Evolutionary conservation across 768 basidiomycete genomes (phyloP), one percentile per base, ranked within the genome.

Genomic region (Russula earlei): DNA sequence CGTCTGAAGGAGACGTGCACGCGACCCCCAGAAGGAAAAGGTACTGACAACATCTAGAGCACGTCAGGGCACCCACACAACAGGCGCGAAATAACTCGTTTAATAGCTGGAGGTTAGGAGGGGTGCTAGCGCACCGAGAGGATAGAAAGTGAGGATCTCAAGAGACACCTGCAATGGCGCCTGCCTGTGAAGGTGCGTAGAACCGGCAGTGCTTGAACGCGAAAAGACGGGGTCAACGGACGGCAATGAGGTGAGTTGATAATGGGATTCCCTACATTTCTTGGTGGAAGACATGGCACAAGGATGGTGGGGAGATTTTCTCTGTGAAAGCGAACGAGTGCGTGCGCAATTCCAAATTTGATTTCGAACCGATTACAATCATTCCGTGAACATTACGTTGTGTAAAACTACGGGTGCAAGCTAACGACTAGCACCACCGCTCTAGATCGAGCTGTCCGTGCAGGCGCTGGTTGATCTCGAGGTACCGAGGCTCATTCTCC

Each of bases 111-210:
- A 24, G 22, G 11, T 37, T 50, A 47, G 49, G 14, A 36, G 49
- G 58, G 37, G 31, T 42, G 37, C 19, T 8, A 11, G 66, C 84
- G 65, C 66, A 91, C 89, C 91, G 59, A 94, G 83, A 55, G 92
- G 91, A 63, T 92, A 94, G 67, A 93, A 90, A 4, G 87, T 87
- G 56, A 87, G 70, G 60, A 87, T 87, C 67, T 86, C 84, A 4
- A n/a, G 86, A 85, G 60, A 90, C 81, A 54, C 95, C 95, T 60
- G 96, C 96, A 64, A 98, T 93, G 5, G 95, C 96, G 44, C 96
- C 96, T 0, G 95, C 93, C 40, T 1, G 85, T 79, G 67, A 99
- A 98, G 66, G 90, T 96, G 60, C 88, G 54, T 79, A 66, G 72
- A 92, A 92, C 1, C 90, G 90, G 44, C 37, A 91, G 76, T 27